phyloP scores from a whole-genome alignment of 1,139 yeast genomes.

The Arxiozyma heterogenica region DNA sequence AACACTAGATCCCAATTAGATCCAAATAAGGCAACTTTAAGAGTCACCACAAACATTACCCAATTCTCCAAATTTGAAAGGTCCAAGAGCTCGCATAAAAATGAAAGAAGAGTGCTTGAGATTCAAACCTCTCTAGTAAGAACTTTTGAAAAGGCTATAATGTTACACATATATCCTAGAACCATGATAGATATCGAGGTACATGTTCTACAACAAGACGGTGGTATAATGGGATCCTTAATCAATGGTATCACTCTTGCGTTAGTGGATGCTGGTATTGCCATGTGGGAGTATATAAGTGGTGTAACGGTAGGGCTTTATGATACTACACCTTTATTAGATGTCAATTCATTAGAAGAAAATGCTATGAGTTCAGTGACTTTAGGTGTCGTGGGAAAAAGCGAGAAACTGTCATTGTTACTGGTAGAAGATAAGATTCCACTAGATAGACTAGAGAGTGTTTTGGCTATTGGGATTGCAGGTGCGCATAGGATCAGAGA shows the following conservation, averaged over 20 bases:
- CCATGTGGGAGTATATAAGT: slow-evolving; percentile 85
- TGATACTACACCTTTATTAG: slow-evolving; percentile 69
- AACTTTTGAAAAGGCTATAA: slow-evolving; percentile 72
- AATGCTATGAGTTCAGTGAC: slow-evolving; percentile 73
- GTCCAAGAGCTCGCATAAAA: slow-evolving; percentile 45
- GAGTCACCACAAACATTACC: slow-evolving; percentile 60
- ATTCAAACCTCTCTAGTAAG: slow-evolving; percentile 64
- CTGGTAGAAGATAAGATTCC: slow-evolving; percentile 79
- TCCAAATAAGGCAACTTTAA: slow-evolving; percentile 45
- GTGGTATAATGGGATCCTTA: slow-evolving; percentile 73
- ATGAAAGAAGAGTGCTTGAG: slow-evolving; percentile 68
- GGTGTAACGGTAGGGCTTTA: slow-evolving; percentile 74
- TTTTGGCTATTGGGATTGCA: slow-evolving; percentile 78
- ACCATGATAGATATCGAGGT: slow-evolving; percentile 66
- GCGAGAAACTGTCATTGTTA: slow-evolving; percentile 67
- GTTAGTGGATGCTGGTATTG: slow-evolving; percentile 87
- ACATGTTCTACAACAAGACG: slow-evolving; percentile 82
- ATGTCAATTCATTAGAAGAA: slow-evolving; percentile 76
- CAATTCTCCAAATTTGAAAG: slow-evolving; percentile 77
- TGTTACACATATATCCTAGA: slow-evolving; percentile 70
- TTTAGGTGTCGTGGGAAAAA: slow-evolving; percentile 73
- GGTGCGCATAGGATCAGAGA: slow-evolving; percentile 79
- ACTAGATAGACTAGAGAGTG: slow-evolving; percentile 65
- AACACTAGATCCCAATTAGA: slow-evolving; percentile 40
- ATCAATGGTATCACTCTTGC: slow-evolving; percentile 88